These are phyloP conservation scores for Mrakia gelida DNA, from an alignment of 768 basidiomycete genomes.

Conservation along the genomic window DNA sequence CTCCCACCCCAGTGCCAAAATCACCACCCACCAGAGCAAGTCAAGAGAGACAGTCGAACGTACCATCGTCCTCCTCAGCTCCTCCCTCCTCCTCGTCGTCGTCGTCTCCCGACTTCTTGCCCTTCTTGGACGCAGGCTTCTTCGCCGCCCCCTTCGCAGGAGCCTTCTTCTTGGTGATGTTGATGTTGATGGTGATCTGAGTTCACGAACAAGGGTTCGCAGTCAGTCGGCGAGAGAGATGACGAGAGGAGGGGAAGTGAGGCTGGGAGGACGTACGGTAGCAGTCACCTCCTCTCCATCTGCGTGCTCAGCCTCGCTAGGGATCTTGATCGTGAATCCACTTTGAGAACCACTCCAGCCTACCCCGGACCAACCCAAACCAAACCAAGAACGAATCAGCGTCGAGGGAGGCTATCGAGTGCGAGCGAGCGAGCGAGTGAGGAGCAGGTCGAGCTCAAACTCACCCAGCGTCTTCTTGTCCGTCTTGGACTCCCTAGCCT, in stretches of 20 bases:
- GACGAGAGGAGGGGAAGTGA: neutral
- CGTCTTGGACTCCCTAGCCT: neutral
- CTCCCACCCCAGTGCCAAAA: too few species aligned
- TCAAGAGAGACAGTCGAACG: too few species aligned
- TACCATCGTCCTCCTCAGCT: too few species aligned
- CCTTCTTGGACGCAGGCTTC: neutral
- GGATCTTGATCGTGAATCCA: neutral
- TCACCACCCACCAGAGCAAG: too few species aligned
- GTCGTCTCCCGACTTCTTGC: neutral
- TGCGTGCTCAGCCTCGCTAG: neutral
- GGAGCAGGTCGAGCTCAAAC: too few species aligned
- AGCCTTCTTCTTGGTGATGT: neutral
- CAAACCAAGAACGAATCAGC: neutral
- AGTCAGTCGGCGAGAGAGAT: neutral
- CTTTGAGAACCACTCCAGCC: neutral
- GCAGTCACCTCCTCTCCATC: neutral
- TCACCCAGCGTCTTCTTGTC: neutral
- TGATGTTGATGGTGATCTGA: slow-evolving; percentile 8
- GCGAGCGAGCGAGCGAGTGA: too few species aligned
- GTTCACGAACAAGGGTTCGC: neutral
- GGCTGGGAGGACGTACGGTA: neutral
- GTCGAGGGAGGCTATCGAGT: too few species aligned
- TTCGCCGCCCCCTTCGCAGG: neutral
- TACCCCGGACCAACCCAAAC: neutral
- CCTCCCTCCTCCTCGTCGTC: neutral